Evolutionary conservation across 768 basidiomycete genomes (phyloP), one percentile per base, ranked within the genome.

Genomic region (Amanita inopinata): DNA sequence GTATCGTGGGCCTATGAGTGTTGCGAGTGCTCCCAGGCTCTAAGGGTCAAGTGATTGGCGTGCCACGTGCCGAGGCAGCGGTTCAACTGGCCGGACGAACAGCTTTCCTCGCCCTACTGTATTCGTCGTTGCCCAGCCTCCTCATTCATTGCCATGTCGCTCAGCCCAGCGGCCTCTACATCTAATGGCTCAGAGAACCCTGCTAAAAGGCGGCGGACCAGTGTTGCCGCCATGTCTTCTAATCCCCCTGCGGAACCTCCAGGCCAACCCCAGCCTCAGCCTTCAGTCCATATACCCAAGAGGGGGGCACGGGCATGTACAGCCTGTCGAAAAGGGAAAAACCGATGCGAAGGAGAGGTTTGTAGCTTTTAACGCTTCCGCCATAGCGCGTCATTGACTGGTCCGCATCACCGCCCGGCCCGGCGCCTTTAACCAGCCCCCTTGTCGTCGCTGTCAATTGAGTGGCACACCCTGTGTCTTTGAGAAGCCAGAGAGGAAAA

Each of bases 401-500:
- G 76, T 64, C 81, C 83, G 79, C 65, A 69, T 67, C 66, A 74
- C 71, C 74, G 58, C 65, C 82, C 82, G 82, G 77, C 76, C 80
- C 82, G 81, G 80, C 17, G 61, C 57, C 56, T 58, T 57, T 60
- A 49, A 58, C 53, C 59, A 56, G 88, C 73, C 86, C 67, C 88
- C 88, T 53, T 91, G 89, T 74, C 79, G 83, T 66, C 81, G 89
- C 45, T 92, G 89, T 67, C 82, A 85, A 58, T 70, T 83, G 41
- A 85, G 79, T 56, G 85, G 84, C 10, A 81, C 76, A 4, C 72
- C 74, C 30, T 92, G 89, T 57, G 61, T 92, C 43, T 92, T 91
- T 61, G 89, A 92, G 62, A 90, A 90, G 60, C 89, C 89, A 53
- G 85, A 89, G 63, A 88, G 85, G 71, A 92, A 92, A 67, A 77